These are phyloP conservation scores for Tillandsia leiboldiana DNA, from an alignment of 176 grass and related monocot genomes.

Conservation along the genomic window DNA sequence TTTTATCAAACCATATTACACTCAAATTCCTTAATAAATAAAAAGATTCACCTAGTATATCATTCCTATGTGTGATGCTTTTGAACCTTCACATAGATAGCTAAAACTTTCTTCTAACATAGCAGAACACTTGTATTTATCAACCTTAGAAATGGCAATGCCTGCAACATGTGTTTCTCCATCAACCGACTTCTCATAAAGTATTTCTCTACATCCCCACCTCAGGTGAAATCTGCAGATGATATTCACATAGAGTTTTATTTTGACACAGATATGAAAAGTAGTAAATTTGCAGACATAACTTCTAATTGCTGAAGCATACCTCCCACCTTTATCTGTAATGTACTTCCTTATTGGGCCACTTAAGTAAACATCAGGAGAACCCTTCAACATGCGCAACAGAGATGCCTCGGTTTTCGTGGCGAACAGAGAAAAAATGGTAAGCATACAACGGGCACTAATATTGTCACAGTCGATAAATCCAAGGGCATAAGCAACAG, in stretches of 20 bases:
- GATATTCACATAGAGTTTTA: background rate
- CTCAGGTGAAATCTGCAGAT: conserved; percentile 81
- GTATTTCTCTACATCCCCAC: conserved; percentile 93
- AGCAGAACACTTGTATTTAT: background rate
- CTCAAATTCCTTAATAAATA: too few species aligned
- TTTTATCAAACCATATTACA: too few species aligned
- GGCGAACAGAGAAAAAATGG: conserved; percentile 94
- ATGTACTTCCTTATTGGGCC: conserved; percentile 96
- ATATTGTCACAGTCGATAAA: conserved; percentile 99
- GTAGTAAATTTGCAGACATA: background rate
- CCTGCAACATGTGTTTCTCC: conserved; percentile 74
- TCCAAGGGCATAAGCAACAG: conserved; percentile 95
- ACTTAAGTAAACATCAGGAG: conserved; percentile 94
- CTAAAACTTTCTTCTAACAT: background rate
- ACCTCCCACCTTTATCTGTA: conserved; percentile 91
- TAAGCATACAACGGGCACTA: conserved; percentile 98
- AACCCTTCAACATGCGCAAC: conserved; percentile 96
- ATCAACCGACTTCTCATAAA: conserved; percentile 64
- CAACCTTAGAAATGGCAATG: conserved; percentile 65
- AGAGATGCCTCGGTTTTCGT: conserved; percentile 96
- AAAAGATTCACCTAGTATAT: too few species aligned
- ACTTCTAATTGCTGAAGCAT: conserved; percentile 3
- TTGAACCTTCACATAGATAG: too few species aligned
- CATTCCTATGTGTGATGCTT: too few species aligned
- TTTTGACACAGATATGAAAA: too few species aligned